Evolutionary conservation across 2,329 filamentous ascomycete genomes (phyloP), one percentile per base, ranked within the genome.

Genomic region (Plectosphaerella sp.): DNA sequence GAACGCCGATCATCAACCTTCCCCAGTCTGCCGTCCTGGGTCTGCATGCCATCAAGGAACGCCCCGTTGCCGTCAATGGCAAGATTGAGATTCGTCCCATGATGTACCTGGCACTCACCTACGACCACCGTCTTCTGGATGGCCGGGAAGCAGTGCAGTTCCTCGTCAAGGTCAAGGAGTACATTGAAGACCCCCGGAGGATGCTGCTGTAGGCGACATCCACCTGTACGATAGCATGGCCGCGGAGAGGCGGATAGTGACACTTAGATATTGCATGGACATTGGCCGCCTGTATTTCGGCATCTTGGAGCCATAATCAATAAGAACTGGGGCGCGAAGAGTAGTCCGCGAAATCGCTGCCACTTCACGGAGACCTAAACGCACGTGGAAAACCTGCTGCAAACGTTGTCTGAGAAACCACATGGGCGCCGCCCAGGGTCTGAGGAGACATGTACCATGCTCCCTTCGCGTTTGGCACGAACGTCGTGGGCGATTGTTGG

Each of bases 71-170:
- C 24, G 79, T 97, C 56, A 91, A 97, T 65, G 94, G 94, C 65
- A 95, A 97, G 77, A 79, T 97, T 53, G 92, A 97, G 71, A 89
- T 96, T 61, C 84, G 94, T 60, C 94, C 94, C n/a, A 97, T 99
- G 91, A 99, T 99, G 94, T 97, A 96, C 72, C 83, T 99, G 58
- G 94, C 94, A 42, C 80, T 99, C 54, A 99, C 94, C 14, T 99
- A 99, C 67, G 94, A 99, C 70, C 94, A 99, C 75, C 89, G 94
- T 67, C 83, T 99, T 48, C 79, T 99, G 22, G 94, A 97, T 70
- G 94, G 94, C 48, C 85, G 93, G 67, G 93, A 97, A 76, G 94
- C 93, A 46, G 91, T 96, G 41, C 94, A 93, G 57, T 97, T 97
- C 80, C 78, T 97, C 61, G 88, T 97, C 56, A 96, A 96, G 83